phyloP scores from a whole-genome alignment of 2,329 filamentous ascomycete species.

The Penicillium sp. region DNA sequence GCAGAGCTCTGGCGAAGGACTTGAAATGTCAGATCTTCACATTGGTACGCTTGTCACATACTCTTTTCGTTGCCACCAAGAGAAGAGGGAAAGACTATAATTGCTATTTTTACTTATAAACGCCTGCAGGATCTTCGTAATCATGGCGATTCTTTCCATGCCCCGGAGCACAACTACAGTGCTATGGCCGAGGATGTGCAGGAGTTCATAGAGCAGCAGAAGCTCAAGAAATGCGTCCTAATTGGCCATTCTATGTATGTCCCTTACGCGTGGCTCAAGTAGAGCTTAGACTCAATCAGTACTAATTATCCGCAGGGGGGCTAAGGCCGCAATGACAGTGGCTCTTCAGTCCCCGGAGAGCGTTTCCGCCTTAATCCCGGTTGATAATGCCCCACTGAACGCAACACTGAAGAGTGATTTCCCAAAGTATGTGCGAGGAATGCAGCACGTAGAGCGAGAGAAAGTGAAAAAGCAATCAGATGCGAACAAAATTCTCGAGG shows the following conservation, averaged over 20 bases:
- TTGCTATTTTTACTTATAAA: neutral
- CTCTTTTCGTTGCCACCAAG: neutral
- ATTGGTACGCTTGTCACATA: constrained; percentile 55
- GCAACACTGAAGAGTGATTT: constrained; percentile 74
- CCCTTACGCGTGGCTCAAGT: neutral
- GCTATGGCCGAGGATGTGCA: constrained; percentile 82
- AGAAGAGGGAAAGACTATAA: neutral
- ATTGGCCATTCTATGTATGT: constrained; percentile 90
- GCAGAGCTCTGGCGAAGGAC: constrained; percentile 72
- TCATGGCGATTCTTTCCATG: constrained; percentile 86
- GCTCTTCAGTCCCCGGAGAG: constrained; percentile 69
- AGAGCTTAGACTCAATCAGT: neutral
- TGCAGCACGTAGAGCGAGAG: constrained; percentile 75
- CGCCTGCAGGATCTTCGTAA: constrained; percentile 75
- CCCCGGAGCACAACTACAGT: constrained; percentile 72
- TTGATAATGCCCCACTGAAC: constrained; percentile 91
- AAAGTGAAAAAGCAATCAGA: constrained; percentile 69
- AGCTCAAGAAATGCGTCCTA: constrained; percentile 68
- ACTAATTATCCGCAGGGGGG: constrained; percentile 61
- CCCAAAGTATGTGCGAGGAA: constrained; percentile 75
- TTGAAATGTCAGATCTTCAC: constrained; percentile 79
- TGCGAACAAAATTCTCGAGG: constrained; percentile 74
- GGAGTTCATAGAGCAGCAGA: constrained; percentile 71
- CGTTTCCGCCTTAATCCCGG: constrained; percentile 71
- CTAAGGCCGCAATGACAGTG: constrained; percentile 87